Evolutionary conservation across 192 early-diverging fungal species (phyloP).

Genomic region (Chytriomyces hyalinus): DNA sequence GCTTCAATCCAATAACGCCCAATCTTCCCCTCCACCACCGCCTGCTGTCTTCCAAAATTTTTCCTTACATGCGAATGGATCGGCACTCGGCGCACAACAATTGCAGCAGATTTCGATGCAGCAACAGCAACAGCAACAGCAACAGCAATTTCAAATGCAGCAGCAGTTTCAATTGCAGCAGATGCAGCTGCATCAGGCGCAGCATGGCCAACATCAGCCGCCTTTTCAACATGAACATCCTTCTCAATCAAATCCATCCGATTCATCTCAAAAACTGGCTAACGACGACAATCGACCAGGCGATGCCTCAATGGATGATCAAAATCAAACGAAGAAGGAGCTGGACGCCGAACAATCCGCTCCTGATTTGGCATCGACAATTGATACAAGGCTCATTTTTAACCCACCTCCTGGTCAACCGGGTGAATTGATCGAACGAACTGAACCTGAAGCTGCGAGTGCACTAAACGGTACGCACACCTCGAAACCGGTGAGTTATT

Average conservation of each 20-base stretch:
- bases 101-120: not conserved
- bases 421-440: not conserved
- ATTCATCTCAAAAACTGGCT: not conserved
- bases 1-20: no score
- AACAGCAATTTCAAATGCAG: constrained; percentile 4
- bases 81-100: no score
- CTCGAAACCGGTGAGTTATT: not conserved
- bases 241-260: not conserved
- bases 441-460: not conserved
- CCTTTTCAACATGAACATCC: not conserved
- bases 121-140: constrained; percentile 13
- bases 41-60: no score
- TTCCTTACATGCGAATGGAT: no score
- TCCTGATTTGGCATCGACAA: not conserved
- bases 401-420: not conserved
- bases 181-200: not conserved
- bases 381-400: constrained; percentile 2
- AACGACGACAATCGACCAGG: not conserved
- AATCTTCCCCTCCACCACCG: no score
- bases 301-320: not conserved
- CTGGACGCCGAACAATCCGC: not conserved
- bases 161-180: not conserved
- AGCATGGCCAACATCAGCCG: not conserved
- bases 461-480: not conserved
- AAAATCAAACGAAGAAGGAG: not conserved